Evolutionary conservation across 768 basidiomycete genomes (phyloP).

Genomic region (Russula emetica): DNA sequence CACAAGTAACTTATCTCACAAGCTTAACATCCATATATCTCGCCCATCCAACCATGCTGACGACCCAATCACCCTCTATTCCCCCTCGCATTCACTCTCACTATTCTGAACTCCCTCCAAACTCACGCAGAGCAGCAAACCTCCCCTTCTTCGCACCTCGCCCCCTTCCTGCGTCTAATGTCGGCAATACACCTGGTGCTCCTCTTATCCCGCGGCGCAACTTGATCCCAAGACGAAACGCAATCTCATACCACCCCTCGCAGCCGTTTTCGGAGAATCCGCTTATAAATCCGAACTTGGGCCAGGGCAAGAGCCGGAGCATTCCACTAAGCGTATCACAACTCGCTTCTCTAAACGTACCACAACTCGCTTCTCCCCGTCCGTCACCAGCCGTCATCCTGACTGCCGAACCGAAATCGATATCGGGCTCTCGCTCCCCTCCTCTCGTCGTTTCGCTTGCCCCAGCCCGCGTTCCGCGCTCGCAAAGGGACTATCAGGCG

Average conservation of each 20-base stretch:
- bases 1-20: constrained; percentile 18
- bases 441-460: constrained; percentile 22
- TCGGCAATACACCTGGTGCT: constrained; percentile 1
- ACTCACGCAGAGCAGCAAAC: constrained; percentile 28
- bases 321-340: not conserved
- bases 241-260: constrained; percentile 21
- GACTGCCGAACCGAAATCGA: not conserved
- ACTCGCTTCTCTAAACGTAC: no score
- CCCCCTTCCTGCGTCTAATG: constrained; percentile 1
- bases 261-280: constrained; percentile 9
- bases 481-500: constrained; percentile 25
- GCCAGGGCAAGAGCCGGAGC: not conserved
- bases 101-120: constrained; percentile 28
- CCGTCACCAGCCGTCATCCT: constrained; percentile 19
- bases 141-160: constrained; percentile 26
- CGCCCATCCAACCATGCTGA: constrained; percentile 22
- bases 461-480: constrained; percentile 16
- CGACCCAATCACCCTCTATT: constrained; percentile 20
- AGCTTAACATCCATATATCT: constrained; percentile 6
- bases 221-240: constrained; percentile 19
- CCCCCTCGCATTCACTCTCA: constrained; percentile 25
- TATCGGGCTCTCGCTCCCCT: not conserved
- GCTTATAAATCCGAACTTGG: not conserved
- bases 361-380: constrained; percentile 10
- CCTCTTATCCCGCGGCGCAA: constrained; percentile 15